Percentiles rank a stretch among this genome's conserved stretches.
phyloP scores from a whole-genome alignment of 176 grass and related monocot genomes.

The Sorghum bicolor region Sorghum_bicolor_NCBIv3 NC_012870.2:80565501-80566000 shows the following conservation, averaged over 20 bases:
- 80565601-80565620: neutral
- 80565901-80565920: constrained; percentile 54
- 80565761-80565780: constrained; percentile 98
- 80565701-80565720: constrained; percentile 16
- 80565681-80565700: neutral
- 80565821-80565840: neutral
- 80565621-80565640: neutral
- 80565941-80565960: constrained; percentile 89
- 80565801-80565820: neutral
- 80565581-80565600: neutral
- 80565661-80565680: neutral
- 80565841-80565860: neutral
- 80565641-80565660: neutral
- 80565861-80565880: neutral
- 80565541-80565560: neutral
- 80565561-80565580: neutral
- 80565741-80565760: constrained; percentile 89
- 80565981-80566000: constrained; percentile 75
- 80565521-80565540: neutral
- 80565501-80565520: neutral
- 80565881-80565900: constrained; percentile 9
- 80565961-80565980: constrained; percentile 87
- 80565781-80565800: constrained; percentile 67
- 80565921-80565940: constrained; percentile 85
- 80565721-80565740: constrained; percentile 88